Evolutionary conservation across 2,329 filamentous ascomycete species (phyloP).

Genomic region (Lojkania enalia): DNA sequence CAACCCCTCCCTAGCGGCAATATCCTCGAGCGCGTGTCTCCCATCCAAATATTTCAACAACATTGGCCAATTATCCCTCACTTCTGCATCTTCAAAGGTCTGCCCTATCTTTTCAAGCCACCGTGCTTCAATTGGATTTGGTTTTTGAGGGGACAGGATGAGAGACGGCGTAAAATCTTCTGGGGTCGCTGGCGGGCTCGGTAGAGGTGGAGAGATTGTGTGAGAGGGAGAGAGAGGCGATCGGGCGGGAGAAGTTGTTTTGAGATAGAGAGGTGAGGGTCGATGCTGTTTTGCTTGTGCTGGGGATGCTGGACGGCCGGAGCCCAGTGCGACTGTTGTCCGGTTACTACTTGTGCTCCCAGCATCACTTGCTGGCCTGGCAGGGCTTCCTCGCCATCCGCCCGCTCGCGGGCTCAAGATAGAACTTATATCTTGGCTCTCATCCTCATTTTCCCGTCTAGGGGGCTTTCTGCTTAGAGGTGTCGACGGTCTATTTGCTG

Average conservation of each 20-base stretch:
- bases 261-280: slow-evolving; percentile 38
- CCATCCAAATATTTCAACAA: slow-evolving; percentile 90
- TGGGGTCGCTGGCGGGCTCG: slow-evolving; percentile 1
- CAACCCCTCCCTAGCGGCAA: slow-evolving; percentile 81
- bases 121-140: slow-evolving; percentile 75
- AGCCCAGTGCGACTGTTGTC: slow-evolving; percentile 36
- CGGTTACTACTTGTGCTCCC: slow-evolving; percentile 42
- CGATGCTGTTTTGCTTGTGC: slow-evolving; percentile 32
- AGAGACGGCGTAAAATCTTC: slow-evolving; percentile 32
- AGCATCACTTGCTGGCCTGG: slow-evolving; percentile 34
- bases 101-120: slow-evolving; percentile 58
- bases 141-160: slow-evolving; percentile 77
- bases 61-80: slow-evolving; percentile 69
- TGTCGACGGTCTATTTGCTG: slow-evolving; percentile 30
- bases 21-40: slow-evolving; percentile 78
- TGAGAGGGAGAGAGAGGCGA: slow-evolving; percentile 22
- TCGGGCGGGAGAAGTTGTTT: slow-evolving; percentile 33
- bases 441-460: slow-evolving; percentile 24
- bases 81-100: slow-evolving; percentile 47
- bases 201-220: slow-evolving; percentile 8
- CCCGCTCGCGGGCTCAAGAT: slow-evolving; percentile 29
- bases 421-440: slow-evolving; percentile 30
- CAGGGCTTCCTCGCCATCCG: slow-evolving; percentile 31
- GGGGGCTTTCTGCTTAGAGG: slow-evolving; percentile 28
- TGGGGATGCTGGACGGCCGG: slow-evolving; percentile 13